These are phyloP conservation scores for Dendryphion nanum DNA, from an alignment of 2,329 filamentous ascomycete species.

Conservation along the genomic window DNA sequence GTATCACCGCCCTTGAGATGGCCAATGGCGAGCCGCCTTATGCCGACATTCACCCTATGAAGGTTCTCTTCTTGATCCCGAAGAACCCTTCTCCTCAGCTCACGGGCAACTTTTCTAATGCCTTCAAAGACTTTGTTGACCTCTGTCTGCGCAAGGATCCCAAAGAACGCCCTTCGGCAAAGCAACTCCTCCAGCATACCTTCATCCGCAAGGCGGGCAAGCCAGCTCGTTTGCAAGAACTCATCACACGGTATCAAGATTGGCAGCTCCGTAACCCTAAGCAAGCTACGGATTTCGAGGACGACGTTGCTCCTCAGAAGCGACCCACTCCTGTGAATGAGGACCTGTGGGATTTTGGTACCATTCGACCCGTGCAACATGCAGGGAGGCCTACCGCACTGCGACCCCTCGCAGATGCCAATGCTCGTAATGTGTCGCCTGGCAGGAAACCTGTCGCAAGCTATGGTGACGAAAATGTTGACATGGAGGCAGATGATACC, in stretches of 20 bases:
- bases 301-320: conserved; percentile 35
- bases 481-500: conserved; percentile 23
- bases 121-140: conserved; percentile 53
- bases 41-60: conserved; percentile 97
- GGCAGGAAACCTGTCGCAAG: conserved; percentile 33
- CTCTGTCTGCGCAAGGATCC: conserved; percentile 86
- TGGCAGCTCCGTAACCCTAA: conserved; percentile 82
- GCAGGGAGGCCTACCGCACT: conserved; percentile 54
- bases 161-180: conserved; percentile 80
- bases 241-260: conserved; percentile 86
- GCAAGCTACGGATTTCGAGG: conserved; percentile 48
- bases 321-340: conserved; percentile 61
- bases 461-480: conserved; percentile 35
- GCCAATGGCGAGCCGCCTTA: conserved; percentile 92
- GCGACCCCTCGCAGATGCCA: conserved; percentile 76
- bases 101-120: conserved; percentile 47
- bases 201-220: conserved; percentile 92
- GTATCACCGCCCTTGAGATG: conserved; percentile 89
- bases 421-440: conserved; percentile 57
- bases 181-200: conserved; percentile 81
- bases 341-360: conserved; percentile 98
- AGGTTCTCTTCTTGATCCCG: conserved; percentile 92
- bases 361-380: conserved; percentile 74
- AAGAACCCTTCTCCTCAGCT: conserved; percentile 86
- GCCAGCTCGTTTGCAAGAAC: conserved; percentile 91